Evolutionary conservation across 2,329 filamentous ascomycete species (phyloP).

Genomic region (Nothophoma quercina): DNA sequence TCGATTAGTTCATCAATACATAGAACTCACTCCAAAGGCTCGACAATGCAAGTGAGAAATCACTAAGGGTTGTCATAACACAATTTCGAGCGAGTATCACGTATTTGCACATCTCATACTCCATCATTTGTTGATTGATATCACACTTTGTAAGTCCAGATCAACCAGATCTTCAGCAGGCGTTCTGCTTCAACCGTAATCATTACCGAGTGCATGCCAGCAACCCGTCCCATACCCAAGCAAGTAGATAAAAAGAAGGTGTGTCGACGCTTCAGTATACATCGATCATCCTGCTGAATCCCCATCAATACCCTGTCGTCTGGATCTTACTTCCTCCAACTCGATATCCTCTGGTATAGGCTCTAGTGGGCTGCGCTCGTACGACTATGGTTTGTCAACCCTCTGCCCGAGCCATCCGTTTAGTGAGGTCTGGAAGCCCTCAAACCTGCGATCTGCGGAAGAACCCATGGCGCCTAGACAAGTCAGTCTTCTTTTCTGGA

Average conservation of each 20-base stretch:
- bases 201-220: not conserved
- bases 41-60: too few species aligned
- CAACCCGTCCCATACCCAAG: not conserved
- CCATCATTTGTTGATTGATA: not conserved
- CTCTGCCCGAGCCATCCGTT: not conserved
- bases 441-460: slow-evolving; percentile 1
- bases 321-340: too few species aligned
- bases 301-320: too few species aligned
- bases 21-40: too few species aligned
- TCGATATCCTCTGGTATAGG: not conserved
- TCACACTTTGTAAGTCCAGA: not conserved
- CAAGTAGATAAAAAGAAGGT: not conserved
- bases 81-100: not conserved
- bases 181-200: not conserved
- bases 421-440: not conserved
- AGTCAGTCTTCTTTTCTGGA: not conserved
- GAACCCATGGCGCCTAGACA: slow-evolving; percentile 4
- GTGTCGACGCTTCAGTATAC: too few species aligned
- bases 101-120: not conserved
- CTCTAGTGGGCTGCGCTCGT: too few species aligned
- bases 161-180: not conserved
- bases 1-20: too few species aligned
- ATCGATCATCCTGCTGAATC: too few species aligned
- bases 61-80: too few species aligned
- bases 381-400: too few species aligned